Base-by-base conservation (phyloP, 2,329 filamentous ascomycete species). In the Coleophoma eucalyptorum region DNA sequence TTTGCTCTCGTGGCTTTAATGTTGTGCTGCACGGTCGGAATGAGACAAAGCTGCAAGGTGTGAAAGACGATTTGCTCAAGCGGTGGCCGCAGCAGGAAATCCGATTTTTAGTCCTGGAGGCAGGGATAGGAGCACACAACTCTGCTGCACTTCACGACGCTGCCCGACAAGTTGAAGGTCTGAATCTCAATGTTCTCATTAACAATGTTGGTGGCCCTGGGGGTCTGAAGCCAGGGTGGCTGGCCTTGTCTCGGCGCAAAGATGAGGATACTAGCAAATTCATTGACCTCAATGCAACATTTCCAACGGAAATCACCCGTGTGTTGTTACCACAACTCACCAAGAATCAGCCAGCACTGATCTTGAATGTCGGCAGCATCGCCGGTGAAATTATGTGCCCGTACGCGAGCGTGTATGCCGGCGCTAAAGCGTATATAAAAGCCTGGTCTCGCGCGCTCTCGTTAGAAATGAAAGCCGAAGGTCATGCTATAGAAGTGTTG, bases 21-120 rank as follows among this genome's bases (percentile, higher is more conserved):
- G 69, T 84, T 33, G 67, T 83, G 15, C 60, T 84, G 8, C 80
- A 84, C 54, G 79, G 80, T n/a, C 74, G 78, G 34, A 79, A 79
- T 52, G 54, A 57, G 2, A 53, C 64, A 3, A 83, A 81, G 56
- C 69, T 84, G 3, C 59, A 69, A 2, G 50, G 50, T 1, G 65
- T 78, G n/a, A 61, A 67, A n/a, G 48, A 60, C 1, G 62, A 70
- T 21, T 69, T 83, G 0, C 53, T 61, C 1, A n/a, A 57, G 0
- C 52, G 65, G 8, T 73, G 71, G 50, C 77, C 78, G 1, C 34
- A 55, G 1, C 60, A 65, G 13, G 61, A 65, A 21, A 70, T 76
- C 48, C 65, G 67, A 26, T 62, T 65, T 41, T 61, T 78, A 40
- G 60, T 78, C 16, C 71, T 72, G 12, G 77, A 82, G 58, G 72